Conservation (phyloP, 1,139 yeast genomes). For the Waltiozyma sp. region DNA sequence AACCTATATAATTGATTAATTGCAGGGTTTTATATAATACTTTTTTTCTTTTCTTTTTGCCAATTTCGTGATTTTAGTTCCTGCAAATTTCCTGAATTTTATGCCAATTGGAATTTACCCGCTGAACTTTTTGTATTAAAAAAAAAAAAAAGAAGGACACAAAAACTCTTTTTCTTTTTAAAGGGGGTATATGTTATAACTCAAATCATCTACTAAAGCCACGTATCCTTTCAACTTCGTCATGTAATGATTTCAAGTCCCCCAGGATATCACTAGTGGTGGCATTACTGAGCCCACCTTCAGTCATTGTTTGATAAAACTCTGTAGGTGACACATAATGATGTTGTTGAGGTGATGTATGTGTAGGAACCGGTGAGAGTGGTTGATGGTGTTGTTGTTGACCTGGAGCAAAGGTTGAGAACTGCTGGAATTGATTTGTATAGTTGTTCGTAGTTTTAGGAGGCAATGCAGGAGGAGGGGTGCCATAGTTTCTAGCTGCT, state of each 20-base stretch:
- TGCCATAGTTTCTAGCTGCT: background rate
- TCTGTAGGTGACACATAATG: slow-evolving; percentile 4
- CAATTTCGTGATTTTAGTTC: too few species aligned
- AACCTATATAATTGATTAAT: too few species aligned
- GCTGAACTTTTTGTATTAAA: too few species aligned
- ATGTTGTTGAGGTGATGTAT: slow-evolving; percentile 3
- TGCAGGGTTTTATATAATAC: too few species aligned
- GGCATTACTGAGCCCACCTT: slow-evolving; percentile 5
- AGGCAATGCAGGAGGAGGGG: slow-evolving; percentile 14
- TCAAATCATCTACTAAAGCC: background rate
- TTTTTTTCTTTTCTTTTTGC: too few species aligned
- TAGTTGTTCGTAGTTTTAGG: slow-evolving; percentile 6
- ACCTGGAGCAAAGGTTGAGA: slow-evolving; percentile 5
- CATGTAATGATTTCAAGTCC: slow-evolving; percentile 51
- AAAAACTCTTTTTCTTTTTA: too few species aligned
- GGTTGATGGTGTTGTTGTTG: slow-evolving; percentile 7
- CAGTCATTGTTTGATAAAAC: slow-evolving; percentile 2
- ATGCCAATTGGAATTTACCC: too few species aligned
- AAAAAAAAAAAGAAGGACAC: too few species aligned
- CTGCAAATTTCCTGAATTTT: too few species aligned
- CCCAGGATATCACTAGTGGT: slow-evolving; percentile 45
- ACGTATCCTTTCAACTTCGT: slow-evolving; percentile 42
- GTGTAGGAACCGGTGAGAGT: slow-evolving; percentile 4
- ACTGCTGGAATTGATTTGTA: slow-evolving; percentile 1
- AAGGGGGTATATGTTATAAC: too few species aligned